These are phyloP conservation scores for Penicillium salamii DNA, from an alignment of 495 filamentous ascomycete genomes.

Conservation along the genomic window DNA sequence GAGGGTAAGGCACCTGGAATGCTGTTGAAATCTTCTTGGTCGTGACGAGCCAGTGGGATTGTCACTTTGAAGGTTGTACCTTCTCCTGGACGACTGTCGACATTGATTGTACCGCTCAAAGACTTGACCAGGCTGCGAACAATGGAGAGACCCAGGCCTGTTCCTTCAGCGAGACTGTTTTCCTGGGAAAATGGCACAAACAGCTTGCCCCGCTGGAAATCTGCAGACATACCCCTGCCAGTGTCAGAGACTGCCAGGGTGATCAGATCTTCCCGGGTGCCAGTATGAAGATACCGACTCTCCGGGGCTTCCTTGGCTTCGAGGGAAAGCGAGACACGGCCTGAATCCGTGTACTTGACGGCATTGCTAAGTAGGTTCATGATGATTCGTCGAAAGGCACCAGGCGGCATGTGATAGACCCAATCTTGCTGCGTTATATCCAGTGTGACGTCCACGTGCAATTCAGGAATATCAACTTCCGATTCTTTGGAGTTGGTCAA, in stretches of 20 bases:
- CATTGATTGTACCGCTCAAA: constrained; percentile 39
- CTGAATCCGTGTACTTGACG: constrained; percentile 68
- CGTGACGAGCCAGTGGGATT: constrained; percentile 35
- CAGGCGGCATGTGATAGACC: constrained; percentile 62
- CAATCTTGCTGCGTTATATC: constrained; percentile 60
- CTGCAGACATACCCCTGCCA: constrained; percentile 32
- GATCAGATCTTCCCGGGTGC: constrained; percentile 25
- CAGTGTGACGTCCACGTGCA: constrained; percentile 54
- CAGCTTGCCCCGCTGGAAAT: constrained; percentile 39
- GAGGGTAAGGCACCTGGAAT: constrained; percentile 1
- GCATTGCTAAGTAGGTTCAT: constrained; percentile 82
- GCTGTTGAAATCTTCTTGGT: constrained; percentile 10
- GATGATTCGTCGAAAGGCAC: constrained; percentile 67
- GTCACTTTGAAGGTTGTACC: constrained; percentile 51
- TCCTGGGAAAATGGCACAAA: constrained; percentile 52
- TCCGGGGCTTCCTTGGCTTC: constrained; percentile 34
- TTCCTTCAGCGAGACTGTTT: constrained; percentile 41
- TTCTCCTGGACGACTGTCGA: constrained; percentile 35
- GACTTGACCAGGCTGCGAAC: constrained; percentile 39
- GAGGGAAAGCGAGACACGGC: constrained; percentile 60
- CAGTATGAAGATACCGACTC: constrained; percentile 14
- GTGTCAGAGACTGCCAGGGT: constrained; percentile 33
- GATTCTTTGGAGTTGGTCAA: neutral
- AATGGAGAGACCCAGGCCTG: constrained; percentile 44
- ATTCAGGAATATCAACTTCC: neutral